Evolutionary conservation across 306 rosid genomes (phyloP), one percentile per base, ranked within the genome.

Genomic region (Quercus glauca): DNA sequence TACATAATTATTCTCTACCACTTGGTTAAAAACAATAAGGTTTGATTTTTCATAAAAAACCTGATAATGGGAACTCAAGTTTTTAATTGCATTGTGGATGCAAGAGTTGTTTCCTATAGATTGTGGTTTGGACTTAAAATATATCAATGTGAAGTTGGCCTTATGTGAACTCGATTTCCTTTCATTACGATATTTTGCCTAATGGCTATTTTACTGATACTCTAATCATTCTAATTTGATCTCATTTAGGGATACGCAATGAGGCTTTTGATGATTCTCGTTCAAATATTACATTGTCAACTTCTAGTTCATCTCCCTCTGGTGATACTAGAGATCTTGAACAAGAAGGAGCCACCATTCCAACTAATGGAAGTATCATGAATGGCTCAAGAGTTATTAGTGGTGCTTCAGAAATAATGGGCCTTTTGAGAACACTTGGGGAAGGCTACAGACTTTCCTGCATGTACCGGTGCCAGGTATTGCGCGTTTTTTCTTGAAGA

Each of bases 391-490:
- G 83, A 90, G 83, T 88, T 74, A 63, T 82, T 45, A 79, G 84
- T 52, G 96, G 98, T 43, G 81, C 91, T 68, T 86, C 93, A 69
- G 98, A 93, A 87, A 83, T 92, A 82, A 81, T 96, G 85, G 71
- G 89, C 80, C 96, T 96, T 83, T 75, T 96, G 82, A 91, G 93
- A 91, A 83, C 82, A 72, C 86, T 96, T 49, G 99, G 99, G 69
- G 98, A 96, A 73, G 98, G 94, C 76, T 93, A 83, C 83, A 89
- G 99, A 77, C 98, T 93, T 85, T 87, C 98, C 65, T 91, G 96
- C 90, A 51, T 90, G 79, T 91, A 90, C 83, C 87, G 85, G 78
- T 96, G 97, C 85, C 96, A 96, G 99, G 99, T 96, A 89, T 82
- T 84, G 69, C 28, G 37, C 61, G 55, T 31, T 76, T 73, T 77